Conservation (phyloP, 371 early-diverging fungal genomes). For the Mucor sp. region DNA sequence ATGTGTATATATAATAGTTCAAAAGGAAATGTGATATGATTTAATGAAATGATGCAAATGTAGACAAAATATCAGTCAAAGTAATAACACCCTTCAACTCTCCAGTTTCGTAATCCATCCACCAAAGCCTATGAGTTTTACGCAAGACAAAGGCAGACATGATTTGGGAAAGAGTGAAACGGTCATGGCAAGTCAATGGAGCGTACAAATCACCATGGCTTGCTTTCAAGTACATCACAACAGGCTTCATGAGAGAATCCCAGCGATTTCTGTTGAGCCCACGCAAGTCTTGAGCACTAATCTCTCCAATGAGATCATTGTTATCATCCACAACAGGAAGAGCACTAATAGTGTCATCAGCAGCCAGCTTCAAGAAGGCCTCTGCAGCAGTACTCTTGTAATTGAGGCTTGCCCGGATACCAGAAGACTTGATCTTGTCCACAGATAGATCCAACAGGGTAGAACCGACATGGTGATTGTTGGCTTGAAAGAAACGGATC, state of each 20-base stretch:
- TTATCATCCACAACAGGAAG: constrained; percentile 58
- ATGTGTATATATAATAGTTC: background rate
- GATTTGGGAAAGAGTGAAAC: constrained; percentile 60
- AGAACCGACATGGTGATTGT: constrained; percentile 60
- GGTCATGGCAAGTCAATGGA: constrained; percentile 58
- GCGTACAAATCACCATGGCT: constrained; percentile 51
- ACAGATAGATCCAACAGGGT: constrained; percentile 49
- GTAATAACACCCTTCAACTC: constrained; percentile 58
- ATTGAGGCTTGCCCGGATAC: constrained; percentile 25
- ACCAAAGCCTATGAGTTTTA: constrained; percentile 61
- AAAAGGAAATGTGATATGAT: background rate
- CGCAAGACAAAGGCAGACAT: constrained; percentile 56
- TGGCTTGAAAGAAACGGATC: constrained; percentile 53
- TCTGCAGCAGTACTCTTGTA: constrained; percentile 55
- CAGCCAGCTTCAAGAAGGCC: constrained; percentile 54
- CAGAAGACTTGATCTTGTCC: constrained; percentile 22
- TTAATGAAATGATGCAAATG: constrained; percentile 20
- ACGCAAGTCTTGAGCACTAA: constrained; percentile 64
- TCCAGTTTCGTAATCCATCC: constrained; percentile 49
- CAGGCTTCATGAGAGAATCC: constrained; percentile 44
- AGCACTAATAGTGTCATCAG: constrained; percentile 41
- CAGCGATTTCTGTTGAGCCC: constrained; percentile 59
- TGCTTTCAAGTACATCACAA: constrained; percentile 42
- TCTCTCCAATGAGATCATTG: constrained; percentile 49
- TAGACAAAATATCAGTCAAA: constrained; percentile 27